Evolutionary conservation across 768 basidiomycete genomes (phyloP).

Genomic region (Candolleomyces eurysporus): DNA sequence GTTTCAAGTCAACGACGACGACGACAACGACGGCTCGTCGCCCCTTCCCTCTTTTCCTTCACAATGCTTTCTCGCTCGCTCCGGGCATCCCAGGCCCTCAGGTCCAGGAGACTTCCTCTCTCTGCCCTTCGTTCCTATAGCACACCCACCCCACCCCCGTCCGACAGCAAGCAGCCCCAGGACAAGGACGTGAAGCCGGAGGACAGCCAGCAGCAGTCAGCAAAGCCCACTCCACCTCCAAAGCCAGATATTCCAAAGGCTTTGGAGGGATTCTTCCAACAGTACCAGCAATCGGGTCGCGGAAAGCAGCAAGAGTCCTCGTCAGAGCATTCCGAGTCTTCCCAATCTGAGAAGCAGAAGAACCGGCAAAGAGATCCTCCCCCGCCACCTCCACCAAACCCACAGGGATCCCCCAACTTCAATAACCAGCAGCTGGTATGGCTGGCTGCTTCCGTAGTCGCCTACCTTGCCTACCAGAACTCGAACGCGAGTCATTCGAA

Average conservation of each 20-base stretch:
- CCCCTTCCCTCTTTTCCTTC: conserved; percentile 15
- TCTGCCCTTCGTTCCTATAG: conserved; percentile 43
- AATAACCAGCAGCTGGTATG: conserved; percentile 56
- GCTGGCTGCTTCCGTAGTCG: conserved; percentile 51
- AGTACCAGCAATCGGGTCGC: conserved; percentile 48
- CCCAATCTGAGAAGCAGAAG: conserved; percentile 33
- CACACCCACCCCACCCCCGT: conserved; percentile 32
- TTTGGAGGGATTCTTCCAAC: conserved; percentile 79
- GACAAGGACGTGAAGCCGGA: conserved; percentile 10
- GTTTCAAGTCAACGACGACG: not conserved
- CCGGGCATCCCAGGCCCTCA: conserved; percentile 48
- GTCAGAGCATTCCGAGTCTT: conserved; percentile 29
- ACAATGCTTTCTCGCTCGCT: conserved; percentile 66
- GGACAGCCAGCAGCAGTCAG: conserved; percentile 19
- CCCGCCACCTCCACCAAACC: conserved; percentile 34
- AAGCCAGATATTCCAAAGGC: conserved; percentile 58
- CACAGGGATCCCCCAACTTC: conserved; percentile 46
- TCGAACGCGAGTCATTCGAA: conserved; percentile 56
- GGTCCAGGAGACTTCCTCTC: conserved; percentile 36
- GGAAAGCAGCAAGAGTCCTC: conserved; percentile 33
- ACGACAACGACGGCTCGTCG: not conserved
- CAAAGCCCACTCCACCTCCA: conserved; percentile 25
- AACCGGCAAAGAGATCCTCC: conserved; percentile 29
- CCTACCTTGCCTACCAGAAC: conserved; percentile 65
- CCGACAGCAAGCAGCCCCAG: conserved; percentile 21